A percentile compares a stretch with the other conserved stretches of the same genome.
phyloP scores from a whole-genome alignment of 2,329 filamentous ascomycete genomes.

The Calonectria montana region DNA sequence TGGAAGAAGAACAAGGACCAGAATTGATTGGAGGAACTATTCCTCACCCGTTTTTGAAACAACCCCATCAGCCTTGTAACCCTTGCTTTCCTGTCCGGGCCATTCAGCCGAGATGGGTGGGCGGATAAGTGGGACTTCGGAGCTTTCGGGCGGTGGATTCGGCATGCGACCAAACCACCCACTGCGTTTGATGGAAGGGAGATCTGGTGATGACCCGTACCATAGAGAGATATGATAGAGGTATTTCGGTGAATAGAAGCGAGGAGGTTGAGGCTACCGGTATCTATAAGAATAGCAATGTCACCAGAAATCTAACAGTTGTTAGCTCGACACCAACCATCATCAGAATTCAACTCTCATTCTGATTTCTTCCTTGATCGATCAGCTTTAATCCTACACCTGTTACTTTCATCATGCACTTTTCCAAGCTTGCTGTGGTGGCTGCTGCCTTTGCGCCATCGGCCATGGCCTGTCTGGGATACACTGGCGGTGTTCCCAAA shows the following conservation, averaged over 20 bases:
- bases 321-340: not conserved
- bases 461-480: constrained; percentile 40
- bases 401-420: constrained; percentile 19
- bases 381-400: not conserved
- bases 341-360: not conserved
- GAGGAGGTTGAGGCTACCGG: not conserved
- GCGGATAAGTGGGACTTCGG: constrained; percentile 4
- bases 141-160: constrained; percentile 2
- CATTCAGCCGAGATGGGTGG: constrained; percentile 12
- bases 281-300: not conserved
- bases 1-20: not conserved
- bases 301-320: not conserved
- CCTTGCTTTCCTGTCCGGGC: constrained; percentile 8
- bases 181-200: not conserved
- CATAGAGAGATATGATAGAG: not conserved
- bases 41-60: constrained; percentile 5
- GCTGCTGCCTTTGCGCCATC: constrained; percentile 26
- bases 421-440: constrained; percentile 8
- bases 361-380: not conserved
- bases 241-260: not conserved
- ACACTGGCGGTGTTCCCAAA: constrained; percentile 44
- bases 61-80: not conserved
- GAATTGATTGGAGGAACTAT: not conserved
- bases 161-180: not conserved
- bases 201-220: not conserved